These are phyloP conservation scores for Mixia osmundae DNA, from an alignment of 1,284 basidiomycete genomes.

Conservation along the genomic window DNA sequence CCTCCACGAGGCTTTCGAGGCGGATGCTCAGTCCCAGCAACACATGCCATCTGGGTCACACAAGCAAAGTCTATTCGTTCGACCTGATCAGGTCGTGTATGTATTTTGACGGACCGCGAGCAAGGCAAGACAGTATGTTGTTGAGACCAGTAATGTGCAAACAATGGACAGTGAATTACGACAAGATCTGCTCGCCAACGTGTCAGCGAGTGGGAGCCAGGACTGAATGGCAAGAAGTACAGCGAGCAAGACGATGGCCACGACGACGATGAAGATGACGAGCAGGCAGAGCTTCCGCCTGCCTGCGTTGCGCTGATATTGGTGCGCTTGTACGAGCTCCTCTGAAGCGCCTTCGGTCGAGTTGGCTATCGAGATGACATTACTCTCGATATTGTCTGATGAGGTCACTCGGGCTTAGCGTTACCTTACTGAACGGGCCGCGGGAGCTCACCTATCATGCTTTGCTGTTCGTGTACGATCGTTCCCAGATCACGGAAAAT, in stretches of 20 bases:
- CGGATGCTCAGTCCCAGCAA: too few relatives aligned
- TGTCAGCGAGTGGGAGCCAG: too few relatives aligned
- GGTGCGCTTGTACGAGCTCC: slow-evolving; percentile 69
- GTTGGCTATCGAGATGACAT: slow-evolving; percentile 62
- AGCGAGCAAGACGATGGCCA: slow-evolving; percentile 71
- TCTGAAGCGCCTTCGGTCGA: slow-evolving; percentile 67
- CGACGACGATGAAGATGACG: slow-evolving; percentile 49
- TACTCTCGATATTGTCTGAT: slow-evolving; percentile 86
- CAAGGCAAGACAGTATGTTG: too few relatives aligned
- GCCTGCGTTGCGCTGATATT: slow-evolving; percentile 86
- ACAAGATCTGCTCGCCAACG: too few relatives aligned
- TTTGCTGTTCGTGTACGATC: slow-evolving; percentile 80
- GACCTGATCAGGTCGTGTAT: too few relatives aligned
- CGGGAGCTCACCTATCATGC: slow-evolving; percentile 57
- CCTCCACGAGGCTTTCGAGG: too few relatives aligned
- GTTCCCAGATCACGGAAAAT: slow-evolving; percentile 94
- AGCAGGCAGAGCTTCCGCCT: slow-evolving; percentile 69
- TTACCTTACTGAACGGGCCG: not conserved
- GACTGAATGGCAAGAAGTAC: slow-evolving; percentile 27
- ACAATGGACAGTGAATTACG: too few relatives aligned
- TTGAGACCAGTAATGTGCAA: too few relatives aligned
- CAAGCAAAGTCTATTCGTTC: too few relatives aligned
- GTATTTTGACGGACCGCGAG: too few relatives aligned
- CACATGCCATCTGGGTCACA: too few relatives aligned
- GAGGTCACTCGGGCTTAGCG: not conserved